Base-by-base conservation (phyloP, 768 basidiomycete genomes). In the Scleroderma bovista region DNA sequence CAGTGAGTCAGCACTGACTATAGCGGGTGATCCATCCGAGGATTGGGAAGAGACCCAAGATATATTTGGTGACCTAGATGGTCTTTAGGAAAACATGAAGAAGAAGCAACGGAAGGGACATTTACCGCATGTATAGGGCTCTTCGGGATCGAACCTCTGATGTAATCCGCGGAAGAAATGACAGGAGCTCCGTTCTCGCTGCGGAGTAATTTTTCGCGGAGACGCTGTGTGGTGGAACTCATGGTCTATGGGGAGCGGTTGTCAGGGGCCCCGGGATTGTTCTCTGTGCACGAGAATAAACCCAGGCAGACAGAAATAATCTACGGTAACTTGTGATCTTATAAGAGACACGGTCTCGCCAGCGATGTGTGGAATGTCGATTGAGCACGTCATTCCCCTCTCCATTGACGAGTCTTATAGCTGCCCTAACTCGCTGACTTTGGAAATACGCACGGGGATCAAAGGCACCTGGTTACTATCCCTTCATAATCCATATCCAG, bases 21-120 rank as follows among this genome's bases (percentile, higher is more conserved):
- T 97, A 97, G 61, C 91, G 77, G 3, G 80, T 75, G 34, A 89
- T 84, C 93, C 93, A 97, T 29, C 78, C 71, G 1, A 91, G 23
- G 62, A 96, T 88, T 0, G 93, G 93, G 67, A 96, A 95, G 13
- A 96, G 71, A 54, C 79, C 76, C 42, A 67, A 57, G 26, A 91
- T n/a, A 59, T 96, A 96, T 50, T 74, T 57, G 44, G 75, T 65
- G 34, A 75, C 60, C 88, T 93, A 54, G 20, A 42, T 23, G 17
- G 11, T 33, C 6, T 13, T 11, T 37, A 53, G 13, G 23, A 32
- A 23, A 37, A 4, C 17, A 29, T 9, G 22, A 24, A 20, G 16
- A 32, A 26, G 29, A 42, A 31, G 26, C 34, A 48, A 38, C 13
- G 20, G 50, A 47, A 39, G 33, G 34, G 48, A 19, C 16, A 68